Base-by-base conservation (phyloP, 75 land plant species). In the Picea sitchensis region DNA sequence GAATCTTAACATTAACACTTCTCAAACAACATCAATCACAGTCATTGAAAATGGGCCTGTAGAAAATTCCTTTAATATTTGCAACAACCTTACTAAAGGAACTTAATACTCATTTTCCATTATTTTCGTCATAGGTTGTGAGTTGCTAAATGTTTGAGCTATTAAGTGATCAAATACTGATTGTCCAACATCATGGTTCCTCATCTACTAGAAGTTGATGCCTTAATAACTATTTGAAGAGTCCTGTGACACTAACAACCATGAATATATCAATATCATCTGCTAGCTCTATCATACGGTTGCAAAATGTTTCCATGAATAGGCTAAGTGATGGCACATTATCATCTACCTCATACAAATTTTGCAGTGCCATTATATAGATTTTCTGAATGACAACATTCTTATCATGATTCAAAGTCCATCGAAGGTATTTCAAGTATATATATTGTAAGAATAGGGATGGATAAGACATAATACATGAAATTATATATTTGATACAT, bases 91-190 rank as follows among this genome's bases (percentile, higher is more conserved):
- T 59, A 90, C 88, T 32, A 94, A 79, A 85, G 89, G 97, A 65
- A 88, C 92, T 83, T 86, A 90, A 62, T 91, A 86, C 30, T 91
- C 91, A 67, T 61, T 79, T 0, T 86, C 89, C 76, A 76, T 81
- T 14, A 80, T 93, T 96, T 80, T 88, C 5, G 79, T 32, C 23
- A 79, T 77, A 69, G 89, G 65, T 20, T 89, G 88, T 26, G 89
- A 84, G 73, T 80, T 82, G 59, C 68, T 83, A 76, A 83, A 80
- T 75, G 87, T 88, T 72, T 85, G 92, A 75, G 93, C 92, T 79
- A 96, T 96, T 83, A 96, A 78, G 74, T 96, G 98, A 65, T 94
- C 95, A 87, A 87, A 95, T 17, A 94, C 95, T 77, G 94, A 81
- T 65, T 87, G 95, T 64, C 98, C 99, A 61, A 94, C 91, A 76